Base-by-base conservation (phyloP, 176 grass and related monocot genomes). In the Musa itinerans region DNA sequence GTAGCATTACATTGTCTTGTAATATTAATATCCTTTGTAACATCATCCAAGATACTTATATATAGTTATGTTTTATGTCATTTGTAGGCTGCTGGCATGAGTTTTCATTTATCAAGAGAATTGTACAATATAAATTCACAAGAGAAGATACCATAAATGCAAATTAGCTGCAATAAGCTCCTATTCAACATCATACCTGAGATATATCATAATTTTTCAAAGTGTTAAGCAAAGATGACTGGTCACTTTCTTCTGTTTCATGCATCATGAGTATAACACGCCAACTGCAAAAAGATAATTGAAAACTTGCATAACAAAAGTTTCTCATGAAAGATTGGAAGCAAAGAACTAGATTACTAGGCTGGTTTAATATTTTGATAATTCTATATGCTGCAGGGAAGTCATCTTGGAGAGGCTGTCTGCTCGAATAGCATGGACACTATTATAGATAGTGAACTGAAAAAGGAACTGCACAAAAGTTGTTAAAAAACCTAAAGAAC, bases 271-370 rank as follows among this genome's bases (percentile, higher is more conserved):
- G 80, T 54, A 78, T 83, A 72, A 93, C 76, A 59, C 82, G 84
- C 93, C 90, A 97, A 91, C 93, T 93, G 86, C 81, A 81, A 52
- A 52, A 70, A 82, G 10, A 87, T 56, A 43, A 62, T 4, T 57
- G 78, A 54, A 79, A 52, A 50, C 63, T 71, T 52, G 56, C 62
- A 74, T 48, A 80, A 69, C 11, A 74, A 24, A 83, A 53, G 7
- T 43, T 82, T 68, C 10, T 62, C 51, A 70, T 13, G 21, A 24
- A 68, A 65, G 24, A 83, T 68, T 34, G 19, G 52, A 23, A 48
- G 43, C 23, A 13, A 59, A 83, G 70, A 69, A 43, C 11, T 1
- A 81, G 79, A 59, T 65, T 53, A 82, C 43, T 79, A 79, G 34
- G 2, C 65, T 2, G 1, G 43, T 53, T 22, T 11, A 68, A 27